Evolutionary conservation across 2,329 filamentous ascomycete species (phyloP).

Genomic region (Alternaria postmessia): DNA sequence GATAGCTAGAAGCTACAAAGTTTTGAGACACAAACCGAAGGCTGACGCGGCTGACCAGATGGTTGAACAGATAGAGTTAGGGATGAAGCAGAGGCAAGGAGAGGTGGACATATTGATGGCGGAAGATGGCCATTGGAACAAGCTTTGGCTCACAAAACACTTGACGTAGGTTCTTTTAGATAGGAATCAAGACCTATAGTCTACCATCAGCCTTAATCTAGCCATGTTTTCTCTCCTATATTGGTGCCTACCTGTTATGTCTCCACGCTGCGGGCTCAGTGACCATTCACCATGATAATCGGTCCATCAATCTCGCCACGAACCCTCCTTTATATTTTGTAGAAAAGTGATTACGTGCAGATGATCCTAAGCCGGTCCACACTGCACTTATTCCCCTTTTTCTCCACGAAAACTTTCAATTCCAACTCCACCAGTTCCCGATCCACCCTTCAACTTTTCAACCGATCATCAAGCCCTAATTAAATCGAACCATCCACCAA

Average conservation of each 20-base stretch:
- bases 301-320: too few relatives aligned
- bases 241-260: neutral
- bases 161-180: neutral
- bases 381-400: neutral
- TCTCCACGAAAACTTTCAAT: neutral
- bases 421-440: neutral
- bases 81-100: neutral
- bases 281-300: neutral
- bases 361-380: neutral
- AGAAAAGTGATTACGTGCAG: neutral
- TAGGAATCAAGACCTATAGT: neutral
- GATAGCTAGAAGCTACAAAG: neutral
- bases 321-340: neutral
- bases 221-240: neutral
- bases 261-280: too few relatives aligned
- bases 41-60: neutral
- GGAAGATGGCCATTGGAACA: neutral
- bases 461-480: neutral
- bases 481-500: neutral
- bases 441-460: neutral
- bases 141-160: neutral
- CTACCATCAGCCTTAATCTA: neutral
- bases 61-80: neutral
- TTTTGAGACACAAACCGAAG: neutral
- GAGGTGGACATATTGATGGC: neutral